phyloP scores from a whole-genome alignment of 805 yeast genomes.

The Saccharomycopsis selenospora region DNA sequence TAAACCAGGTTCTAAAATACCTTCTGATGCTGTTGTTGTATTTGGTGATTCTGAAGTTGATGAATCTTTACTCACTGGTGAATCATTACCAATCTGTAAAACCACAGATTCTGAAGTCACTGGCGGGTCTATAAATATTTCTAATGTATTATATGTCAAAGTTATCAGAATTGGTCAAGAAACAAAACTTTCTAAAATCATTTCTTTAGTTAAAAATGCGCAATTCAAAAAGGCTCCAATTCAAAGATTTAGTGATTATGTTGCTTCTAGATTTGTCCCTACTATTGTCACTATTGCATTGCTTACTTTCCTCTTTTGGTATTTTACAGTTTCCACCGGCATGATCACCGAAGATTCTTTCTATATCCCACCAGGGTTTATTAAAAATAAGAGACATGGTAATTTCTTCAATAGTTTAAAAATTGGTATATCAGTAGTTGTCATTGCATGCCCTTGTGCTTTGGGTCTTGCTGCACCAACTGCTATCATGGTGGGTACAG shows the following conservation, averaged over 20 bases:
- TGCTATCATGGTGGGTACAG: conserved; percentile 98
- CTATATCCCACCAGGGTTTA: conserved; percentile 41
- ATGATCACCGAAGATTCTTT: conserved; percentile 22
- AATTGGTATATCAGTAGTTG: conserved; percentile 83
- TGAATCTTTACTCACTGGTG: conserved; percentile 91
- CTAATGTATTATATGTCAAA: conserved; percentile 59
- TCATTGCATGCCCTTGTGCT: conserved; percentile 99
- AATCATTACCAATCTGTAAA: conserved; percentile 70
- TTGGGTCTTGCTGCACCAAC: conserved; percentile 97
- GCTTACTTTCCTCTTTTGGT: conserved; percentile 63
- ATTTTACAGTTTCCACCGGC: conserved; percentile 29
- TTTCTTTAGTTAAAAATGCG: conserved; percentile 78
- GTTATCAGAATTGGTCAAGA: conserved; percentile 72
- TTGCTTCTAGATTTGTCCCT: conserved; percentile 85
- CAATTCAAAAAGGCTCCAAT: conserved; percentile 87
- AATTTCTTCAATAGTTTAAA: conserved; percentile 62
- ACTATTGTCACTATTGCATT: conserved; percentile 53
- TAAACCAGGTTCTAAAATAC: conserved; percentile 80
- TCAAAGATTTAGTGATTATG: conserved; percentile 77
- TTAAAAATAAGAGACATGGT: conserved; percentile 41
- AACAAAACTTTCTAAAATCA: conserved; percentile 83
- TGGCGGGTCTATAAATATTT: conserved; percentile 89
- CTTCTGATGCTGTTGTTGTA: conserved; percentile 83
- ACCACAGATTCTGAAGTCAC: conserved; percentile 52
- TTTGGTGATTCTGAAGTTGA: conserved; percentile 78